Evolutionary conservation across 2,329 filamentous ascomycete genomes (phyloP).

Genomic region (Pseudopyricularia javanii): DNA sequence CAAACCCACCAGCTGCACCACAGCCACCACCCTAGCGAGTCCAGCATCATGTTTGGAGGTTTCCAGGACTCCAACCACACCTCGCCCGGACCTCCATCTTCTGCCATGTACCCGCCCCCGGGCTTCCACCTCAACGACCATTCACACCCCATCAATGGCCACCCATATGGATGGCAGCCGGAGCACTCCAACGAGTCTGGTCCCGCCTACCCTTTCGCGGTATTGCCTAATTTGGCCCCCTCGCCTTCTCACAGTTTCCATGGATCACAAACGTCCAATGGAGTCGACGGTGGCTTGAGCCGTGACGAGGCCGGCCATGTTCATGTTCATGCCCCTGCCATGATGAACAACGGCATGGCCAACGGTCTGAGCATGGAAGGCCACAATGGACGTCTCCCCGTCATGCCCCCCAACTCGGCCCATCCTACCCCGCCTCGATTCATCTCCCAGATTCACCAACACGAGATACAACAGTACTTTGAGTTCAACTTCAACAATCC

Average conservation of each 20-base stretch:
- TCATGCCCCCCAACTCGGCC: background rate
- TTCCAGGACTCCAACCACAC: slow-evolving; percentile 43
- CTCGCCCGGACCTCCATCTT: slow-evolving; percentile 40
- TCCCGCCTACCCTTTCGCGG: slow-evolving; percentile 13
- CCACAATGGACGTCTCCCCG: background rate
- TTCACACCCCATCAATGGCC: background rate
- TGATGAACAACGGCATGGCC: slow-evolving; percentile 7
- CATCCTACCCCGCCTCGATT: background rate
- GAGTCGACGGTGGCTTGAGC: slow-evolving; percentile 6
- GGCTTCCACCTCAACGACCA: slow-evolving; percentile 12
- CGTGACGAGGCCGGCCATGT: slow-evolving; percentile 1
- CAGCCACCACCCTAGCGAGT: slow-evolving; percentile 38
- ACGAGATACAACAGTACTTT: background rate
- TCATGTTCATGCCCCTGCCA: background rate
- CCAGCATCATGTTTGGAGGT: slow-evolving; percentile 43
- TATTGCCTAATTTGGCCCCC: slow-evolving; percentile 31
- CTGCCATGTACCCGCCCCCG: slow-evolving; percentile 36
- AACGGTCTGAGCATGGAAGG: background rate
- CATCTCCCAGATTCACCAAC: background rate
- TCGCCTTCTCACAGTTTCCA: slow-evolving; percentile 50
- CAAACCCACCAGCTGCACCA: slow-evolving; percentile 26
- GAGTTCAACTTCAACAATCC: slow-evolving; percentile 5
- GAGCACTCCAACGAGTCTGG: slow-evolving; percentile 13
- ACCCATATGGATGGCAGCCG: background rate
- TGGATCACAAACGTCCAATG: slow-evolving; percentile 44